Base-by-base conservation (phyloP, 2,329 filamentous ascomycete species). In the Penicillium nordicum region DNA sequence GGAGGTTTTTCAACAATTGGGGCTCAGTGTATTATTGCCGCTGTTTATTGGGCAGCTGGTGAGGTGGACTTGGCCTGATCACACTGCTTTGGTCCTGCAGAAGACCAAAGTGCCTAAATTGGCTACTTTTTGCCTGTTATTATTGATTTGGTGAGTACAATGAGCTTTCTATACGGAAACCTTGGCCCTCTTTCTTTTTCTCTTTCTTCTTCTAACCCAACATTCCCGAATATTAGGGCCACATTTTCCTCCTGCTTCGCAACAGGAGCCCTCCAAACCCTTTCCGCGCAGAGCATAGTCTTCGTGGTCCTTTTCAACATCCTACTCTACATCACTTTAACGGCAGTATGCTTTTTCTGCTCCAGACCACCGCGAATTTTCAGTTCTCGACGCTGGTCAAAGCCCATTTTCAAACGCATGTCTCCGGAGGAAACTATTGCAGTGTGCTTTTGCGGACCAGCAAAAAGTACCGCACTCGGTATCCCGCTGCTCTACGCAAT, bases 361-460 rank as follows among this genome's bases (percentile, higher is more conserved):
- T 83, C 80, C 64, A 78, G 68, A 5, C 74, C 73, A 6, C 73
- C 74, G 0, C 57, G 43, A 8, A 38, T 63, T 3, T 58, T 73
- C 3, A 57, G 51, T 5, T 62, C 59, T 21, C 50, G 52, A 3
- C 25, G 32, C 10, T 68, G 62, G 67, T 61, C 55, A 2, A 51
- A 59, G 14, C 46, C 57, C n/a, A 45, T 73, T 3, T 69, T 76
- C 38, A 62, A 59, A 36, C 62, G 58, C 27, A 59, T 88, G 68
- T 74, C 80, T 0, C 81, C 80, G 37, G 80, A 82, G 56, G 84
- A 89, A 63, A 82, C 87, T 0, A 82, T 90, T 48, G 86, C 88
- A 0, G 83, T 89, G 14, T 89, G 87, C 63, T 90, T 90, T 71
- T 89, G 87, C 64, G 86, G 84, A 27, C 86, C 88, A 0, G 87